Conservation (phyloP, 2,329 filamentous ascomycete genomes). For the Trichophaea hybrida region DNA sequence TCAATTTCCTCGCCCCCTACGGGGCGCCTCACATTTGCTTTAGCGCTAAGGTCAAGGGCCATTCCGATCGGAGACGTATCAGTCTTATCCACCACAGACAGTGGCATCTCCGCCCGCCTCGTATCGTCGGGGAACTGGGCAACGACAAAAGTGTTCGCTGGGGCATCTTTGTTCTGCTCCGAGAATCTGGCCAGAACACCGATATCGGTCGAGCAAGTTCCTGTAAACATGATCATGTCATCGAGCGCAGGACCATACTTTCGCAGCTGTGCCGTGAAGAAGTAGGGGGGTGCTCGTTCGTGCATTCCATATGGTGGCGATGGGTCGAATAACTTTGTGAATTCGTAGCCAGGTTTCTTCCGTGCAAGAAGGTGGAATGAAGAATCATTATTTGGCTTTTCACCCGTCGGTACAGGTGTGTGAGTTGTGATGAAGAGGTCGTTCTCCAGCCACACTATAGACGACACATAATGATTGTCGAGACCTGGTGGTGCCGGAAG, state of each 20-base stretch:
- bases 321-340: constrained; percentile 61
- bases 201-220: constrained; percentile 65
- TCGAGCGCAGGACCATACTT: constrained; percentile 68
- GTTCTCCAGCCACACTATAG: constrained; percentile 78
- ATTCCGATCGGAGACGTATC: constrained; percentile 71
- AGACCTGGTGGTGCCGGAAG: constrained; percentile 64
- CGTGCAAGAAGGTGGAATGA: constrained; percentile 69
- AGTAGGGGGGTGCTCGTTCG: constrained; percentile 53
- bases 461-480: constrained; percentile 57
- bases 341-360: constrained; percentile 46
- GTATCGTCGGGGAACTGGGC: constrained; percentile 61
- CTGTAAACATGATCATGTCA: constrained; percentile 69
- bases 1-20: constrained; percentile 65
- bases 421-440: constrained; percentile 70
- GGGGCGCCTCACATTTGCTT: constrained; percentile 62
- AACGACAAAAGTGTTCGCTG: constrained; percentile 44
- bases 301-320: constrained; percentile 55
- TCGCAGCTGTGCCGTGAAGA: constrained; percentile 61
- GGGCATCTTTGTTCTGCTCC: not conserved
- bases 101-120: constrained; percentile 58
- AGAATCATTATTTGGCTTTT: constrained; percentile 40
- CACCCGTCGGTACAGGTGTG: constrained; percentile 45
- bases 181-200: constrained; percentile 58
- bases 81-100: constrained; percentile 49
- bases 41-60: constrained; percentile 69